Conservation (phyloP, 2,329 filamentous ascomycete species). For the Aspergillus novofumigatus region DNA sequence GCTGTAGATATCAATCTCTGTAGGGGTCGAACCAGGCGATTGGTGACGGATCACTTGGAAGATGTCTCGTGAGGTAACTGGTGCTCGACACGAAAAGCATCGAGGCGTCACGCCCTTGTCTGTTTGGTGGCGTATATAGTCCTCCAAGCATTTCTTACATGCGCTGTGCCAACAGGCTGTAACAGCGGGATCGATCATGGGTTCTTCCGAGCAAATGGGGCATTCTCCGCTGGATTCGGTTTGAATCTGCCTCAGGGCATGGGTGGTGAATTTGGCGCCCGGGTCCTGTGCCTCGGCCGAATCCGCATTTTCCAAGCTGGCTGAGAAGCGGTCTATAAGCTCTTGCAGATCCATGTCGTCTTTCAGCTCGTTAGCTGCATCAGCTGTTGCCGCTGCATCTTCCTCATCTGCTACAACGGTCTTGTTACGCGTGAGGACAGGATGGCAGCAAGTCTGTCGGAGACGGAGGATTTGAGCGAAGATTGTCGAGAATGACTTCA, state of each 20-base stretch:
- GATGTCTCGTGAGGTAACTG: slow-evolving; percentile 75
- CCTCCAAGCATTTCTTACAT: slow-evolving; percentile 86
- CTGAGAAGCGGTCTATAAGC: slow-evolving; percentile 78
- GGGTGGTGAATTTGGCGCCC: slow-evolving; percentile 73
- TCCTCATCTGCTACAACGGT: slow-evolving; percentile 83
- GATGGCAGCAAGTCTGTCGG: slow-evolving; percentile 91
- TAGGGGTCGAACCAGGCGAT: slow-evolving; percentile 38
- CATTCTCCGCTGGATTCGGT: slow-evolving; percentile 86
- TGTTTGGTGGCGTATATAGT: slow-evolving; percentile 82
- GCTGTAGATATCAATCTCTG: slow-evolving; percentile 40
- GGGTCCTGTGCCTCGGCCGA: slow-evolving; percentile 45
- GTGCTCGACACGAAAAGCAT: slow-evolving; percentile 87
- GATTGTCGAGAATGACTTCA: slow-evolving; percentile 95
- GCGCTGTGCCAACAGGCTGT: slow-evolving; percentile 98
- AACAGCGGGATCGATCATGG: slow-evolving; percentile 90
- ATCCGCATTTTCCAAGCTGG: slow-evolving; percentile 58
- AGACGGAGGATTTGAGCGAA: slow-evolving; percentile 94
- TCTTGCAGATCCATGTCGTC: slow-evolving; percentile 95
- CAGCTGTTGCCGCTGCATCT: slow-evolving; percentile 71
- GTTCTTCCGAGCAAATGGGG: slow-evolving; percentile 90
- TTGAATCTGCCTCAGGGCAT: slow-evolving; percentile 86
- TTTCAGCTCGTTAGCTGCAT: slow-evolving; percentile 73
- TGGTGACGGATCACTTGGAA: slow-evolving; percentile 86
- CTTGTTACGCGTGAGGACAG: slow-evolving; percentile 79
- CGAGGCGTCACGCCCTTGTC: slow-evolving; percentile 70